Percentiles rank a stretch among this genome's conserved stretches.
Evolutionary conservation across 1,139 yeast genomes (phyloP).

Genomic region (Taphrina wiesneri): DNA sequence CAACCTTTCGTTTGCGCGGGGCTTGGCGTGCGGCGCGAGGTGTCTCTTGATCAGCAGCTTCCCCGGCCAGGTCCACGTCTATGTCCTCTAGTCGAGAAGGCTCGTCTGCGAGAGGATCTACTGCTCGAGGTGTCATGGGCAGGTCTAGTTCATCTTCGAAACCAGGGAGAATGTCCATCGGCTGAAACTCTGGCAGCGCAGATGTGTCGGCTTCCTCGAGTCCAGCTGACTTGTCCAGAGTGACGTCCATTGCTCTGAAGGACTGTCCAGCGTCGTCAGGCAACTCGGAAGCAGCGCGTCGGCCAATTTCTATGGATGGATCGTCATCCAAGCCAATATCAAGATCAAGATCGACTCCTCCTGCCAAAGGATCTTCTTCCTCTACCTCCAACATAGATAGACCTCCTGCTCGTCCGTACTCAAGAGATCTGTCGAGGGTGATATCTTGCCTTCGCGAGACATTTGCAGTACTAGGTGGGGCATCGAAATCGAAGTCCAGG

Average conservation of each 20-base stretch:
- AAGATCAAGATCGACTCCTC: conserved; percentile 33
- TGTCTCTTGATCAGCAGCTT: conserved; percentile 9
- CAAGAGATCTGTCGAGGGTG: conserved; percentile 25
- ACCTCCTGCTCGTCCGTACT: conserved; percentile 12
- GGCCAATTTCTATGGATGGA: conserved; percentile 62
- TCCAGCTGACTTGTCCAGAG: not conserved
- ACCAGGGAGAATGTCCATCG: not conserved
- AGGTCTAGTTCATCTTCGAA: conserved; percentile 1
- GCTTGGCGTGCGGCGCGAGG: conserved; percentile 14
- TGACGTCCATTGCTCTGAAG: not conserved
- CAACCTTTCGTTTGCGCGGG: conserved; percentile 20
- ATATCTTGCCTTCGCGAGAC: conserved; percentile 33
- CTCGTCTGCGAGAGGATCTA: conserved; percentile 5
- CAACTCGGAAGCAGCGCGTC: conserved; percentile 45
- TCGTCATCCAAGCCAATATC: conserved; percentile 45
- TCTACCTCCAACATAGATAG: conserved; percentile 23
- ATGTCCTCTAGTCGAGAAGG: not conserved
- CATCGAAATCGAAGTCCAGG: conserved; percentile 30
- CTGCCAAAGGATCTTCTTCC: conserved; percentile 39
- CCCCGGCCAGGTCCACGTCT: conserved; percentile 33
- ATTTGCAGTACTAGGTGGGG: conserved; percentile 24
- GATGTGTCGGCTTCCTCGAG: conserved; percentile 11
- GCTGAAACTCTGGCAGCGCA: conserved; percentile 18
- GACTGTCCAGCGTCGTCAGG: conserved; percentile 30
- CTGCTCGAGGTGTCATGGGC: conserved; percentile 49